Conservation (phyloP, 2,329 filamentous ascomycete genomes). For the Arthrocladium fulminans region DNA sequence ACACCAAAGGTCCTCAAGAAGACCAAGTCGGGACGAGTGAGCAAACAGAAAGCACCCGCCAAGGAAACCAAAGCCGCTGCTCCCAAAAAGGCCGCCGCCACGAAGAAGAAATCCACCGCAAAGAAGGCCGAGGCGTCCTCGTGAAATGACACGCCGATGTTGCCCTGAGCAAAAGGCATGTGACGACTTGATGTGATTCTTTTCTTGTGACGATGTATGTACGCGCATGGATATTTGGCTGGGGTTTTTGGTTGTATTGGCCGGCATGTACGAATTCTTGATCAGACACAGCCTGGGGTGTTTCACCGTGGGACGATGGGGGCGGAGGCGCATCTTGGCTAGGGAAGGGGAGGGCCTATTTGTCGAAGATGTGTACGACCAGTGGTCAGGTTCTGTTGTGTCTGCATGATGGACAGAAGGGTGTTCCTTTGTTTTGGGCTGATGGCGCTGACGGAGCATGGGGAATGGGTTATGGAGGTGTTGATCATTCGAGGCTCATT, state of each 20-base stretch:
- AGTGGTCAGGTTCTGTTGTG: background rate
- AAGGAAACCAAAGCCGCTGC: conserved; percentile 38
- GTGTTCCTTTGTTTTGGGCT: background rate
- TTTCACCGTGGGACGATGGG: background rate
- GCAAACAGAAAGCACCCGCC: conserved; percentile 51
- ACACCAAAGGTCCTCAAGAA: conserved; percentile 63
- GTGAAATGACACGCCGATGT: conserved; percentile 12
- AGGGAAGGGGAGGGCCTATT: background rate
- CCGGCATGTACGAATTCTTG: background rate
- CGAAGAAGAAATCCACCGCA: conserved; percentile 37
- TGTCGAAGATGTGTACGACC: conserved; percentile 1
- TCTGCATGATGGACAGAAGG: background rate
- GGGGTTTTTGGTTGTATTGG: background rate
- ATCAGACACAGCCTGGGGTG: background rate
- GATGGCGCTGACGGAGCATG: background rate
- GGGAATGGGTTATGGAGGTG: background rate
- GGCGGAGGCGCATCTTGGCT: background rate
- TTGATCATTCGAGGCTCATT: background rate
- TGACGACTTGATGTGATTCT: conserved; percentile 8
- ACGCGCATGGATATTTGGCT: conserved; percentile 4
- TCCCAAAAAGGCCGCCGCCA: conserved; percentile 40
- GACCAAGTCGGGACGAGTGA: conserved; percentile 79
- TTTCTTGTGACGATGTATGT: conserved; percentile 5
- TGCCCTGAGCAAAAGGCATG: background rate
- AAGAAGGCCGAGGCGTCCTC: conserved; percentile 32